Conservation (phyloP, 306 rosid species). For the Fragaria nilgerrensis region DNA sequence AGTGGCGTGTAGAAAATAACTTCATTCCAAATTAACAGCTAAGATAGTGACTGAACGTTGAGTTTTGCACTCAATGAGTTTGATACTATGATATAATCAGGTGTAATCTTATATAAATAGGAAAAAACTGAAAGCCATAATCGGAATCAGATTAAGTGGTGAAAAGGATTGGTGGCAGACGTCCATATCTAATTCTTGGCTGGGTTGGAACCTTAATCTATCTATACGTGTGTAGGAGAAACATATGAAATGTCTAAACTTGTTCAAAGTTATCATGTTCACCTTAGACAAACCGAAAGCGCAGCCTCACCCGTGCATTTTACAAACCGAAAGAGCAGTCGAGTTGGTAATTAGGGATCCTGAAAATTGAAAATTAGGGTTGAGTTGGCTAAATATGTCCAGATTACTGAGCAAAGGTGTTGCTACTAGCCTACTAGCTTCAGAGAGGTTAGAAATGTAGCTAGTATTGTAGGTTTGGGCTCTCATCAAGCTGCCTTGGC, state of each 20-base stretch:
- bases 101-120: neutral
- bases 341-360: neutral
- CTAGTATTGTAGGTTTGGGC: neutral
- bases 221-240: neutral
- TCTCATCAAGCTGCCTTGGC: neutral
- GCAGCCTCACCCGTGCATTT: neutral
- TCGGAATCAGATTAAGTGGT: neutral
- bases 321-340: neutral
- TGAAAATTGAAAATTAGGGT: neutral
- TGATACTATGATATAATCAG: neutral
- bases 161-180: neutral
- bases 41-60: neutral
- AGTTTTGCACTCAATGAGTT: neutral
- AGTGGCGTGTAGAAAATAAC: neutral
- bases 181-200: neutral
- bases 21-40: neutral
- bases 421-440: neutral
- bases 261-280: neutral
- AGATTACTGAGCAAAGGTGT: neutral
- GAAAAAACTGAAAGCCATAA: neutral
- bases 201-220: neutral
- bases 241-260: neutral
- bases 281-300: neutral
- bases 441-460: neutral
- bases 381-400: neutral